Evolutionary conservation across 352 stramenopile species (phyloP).

Genomic region (Elongisporangium prolatum): DNA sequence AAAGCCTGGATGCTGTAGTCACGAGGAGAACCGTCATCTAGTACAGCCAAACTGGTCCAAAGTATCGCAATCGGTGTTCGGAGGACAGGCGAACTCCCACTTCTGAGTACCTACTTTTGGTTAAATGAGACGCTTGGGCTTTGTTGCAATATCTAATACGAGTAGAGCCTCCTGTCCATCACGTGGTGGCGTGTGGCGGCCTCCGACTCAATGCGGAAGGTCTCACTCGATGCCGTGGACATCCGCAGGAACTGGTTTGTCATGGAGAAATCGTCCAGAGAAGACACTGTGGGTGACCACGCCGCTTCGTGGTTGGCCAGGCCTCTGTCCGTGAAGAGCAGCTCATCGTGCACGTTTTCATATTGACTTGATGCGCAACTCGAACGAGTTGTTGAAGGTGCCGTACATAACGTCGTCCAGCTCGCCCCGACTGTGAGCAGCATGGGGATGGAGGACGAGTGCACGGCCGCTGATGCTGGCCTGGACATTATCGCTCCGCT

Average conservation of each 20-base stretch:
- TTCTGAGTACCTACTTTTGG: neutral
- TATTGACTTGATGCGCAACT: constrained; percentile 34
- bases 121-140: neutral
- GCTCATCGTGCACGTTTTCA: constrained; percentile 40
- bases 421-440: constrained; percentile 27
- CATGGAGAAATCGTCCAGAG: neutral
- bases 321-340: neutral
- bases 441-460: no score
- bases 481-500: constrained; percentile 3
- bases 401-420: constrained; percentile 60
- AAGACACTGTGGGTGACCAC: neutral
- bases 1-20: neutral
- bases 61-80: neutral
- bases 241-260: neutral
- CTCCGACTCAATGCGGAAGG: neutral
- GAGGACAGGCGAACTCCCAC: neutral
- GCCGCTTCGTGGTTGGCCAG: neutral
- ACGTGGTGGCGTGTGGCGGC: neutral
- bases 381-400: constrained; percentile 23
- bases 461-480: no score
- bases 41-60: neutral
- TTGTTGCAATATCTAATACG: no score
- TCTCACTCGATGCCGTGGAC: neutral
- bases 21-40: neutral
- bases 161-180: neutral